Conservation (phyloP, 257 asterid genomes). For the Nicotiana noctiflora region DNA sequence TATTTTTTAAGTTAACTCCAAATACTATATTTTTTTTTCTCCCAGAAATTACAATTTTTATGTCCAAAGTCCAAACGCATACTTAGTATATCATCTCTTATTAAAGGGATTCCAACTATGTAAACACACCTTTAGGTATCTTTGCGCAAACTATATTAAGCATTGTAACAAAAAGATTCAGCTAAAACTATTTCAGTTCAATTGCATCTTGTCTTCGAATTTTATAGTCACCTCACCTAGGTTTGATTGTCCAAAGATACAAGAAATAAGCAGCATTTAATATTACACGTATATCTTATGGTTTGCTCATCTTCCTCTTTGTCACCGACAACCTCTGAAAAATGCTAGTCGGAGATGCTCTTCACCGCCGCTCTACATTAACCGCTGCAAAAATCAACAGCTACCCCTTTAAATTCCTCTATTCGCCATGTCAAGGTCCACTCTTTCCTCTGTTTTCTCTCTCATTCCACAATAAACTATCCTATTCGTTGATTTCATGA, state of each 20-base stretch:
- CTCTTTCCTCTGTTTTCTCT: neutral
- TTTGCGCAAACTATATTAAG: neutral
- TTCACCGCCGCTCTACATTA: neutral
- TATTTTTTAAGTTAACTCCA: too few species aligned
- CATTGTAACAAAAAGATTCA: neutral
- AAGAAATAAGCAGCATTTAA: neutral
- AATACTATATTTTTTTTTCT: too few species aligned
- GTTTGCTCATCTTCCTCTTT: neutral
- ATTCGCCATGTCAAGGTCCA: slow-evolving; percentile 9
- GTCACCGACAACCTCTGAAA: neutral
- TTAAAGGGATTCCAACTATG: too few species aligned
- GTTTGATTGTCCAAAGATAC: neutral
- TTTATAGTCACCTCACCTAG: neutral
- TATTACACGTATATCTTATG: neutral
- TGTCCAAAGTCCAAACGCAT: too few species aligned
- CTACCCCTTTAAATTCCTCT: neutral
- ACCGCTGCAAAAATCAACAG: neutral
- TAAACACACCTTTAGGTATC: neutral
- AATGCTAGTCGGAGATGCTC: slow-evolving; percentile 6
- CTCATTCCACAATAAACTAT: neutral
- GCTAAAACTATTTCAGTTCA: neutral
- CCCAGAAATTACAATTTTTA: too few species aligned
- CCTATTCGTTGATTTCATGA: neutral
- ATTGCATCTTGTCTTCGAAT: too few species aligned
- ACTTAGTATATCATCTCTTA: neutral